Percentiles rank a stretch among this genome's conserved stretches.
These are phyloP conservation scores for Ogataea pilisensis DNA, from an alignment of 805 yeast genomes.

Conservation along the genomic window DNA sequence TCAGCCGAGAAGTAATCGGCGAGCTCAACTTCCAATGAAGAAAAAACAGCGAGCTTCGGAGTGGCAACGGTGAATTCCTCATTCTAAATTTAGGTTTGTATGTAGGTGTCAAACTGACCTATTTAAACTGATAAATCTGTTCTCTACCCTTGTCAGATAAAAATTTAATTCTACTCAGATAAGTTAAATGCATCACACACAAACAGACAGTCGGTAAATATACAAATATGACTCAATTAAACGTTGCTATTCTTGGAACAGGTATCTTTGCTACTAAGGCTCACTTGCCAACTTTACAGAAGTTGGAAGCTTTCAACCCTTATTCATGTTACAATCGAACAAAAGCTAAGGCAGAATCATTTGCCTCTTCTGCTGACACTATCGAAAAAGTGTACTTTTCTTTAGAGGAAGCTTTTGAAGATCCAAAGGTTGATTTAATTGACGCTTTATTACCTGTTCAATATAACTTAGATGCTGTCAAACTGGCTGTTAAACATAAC, in stretches of 20 bases:
- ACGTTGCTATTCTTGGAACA: slow-evolving; percentile 71
- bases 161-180: too few species aligned
- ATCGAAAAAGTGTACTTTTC: slow-evolving; percentile 50
- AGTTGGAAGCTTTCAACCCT: slow-evolving; percentile 50
- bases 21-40: too few species aligned
- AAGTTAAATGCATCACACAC: too few species aligned
- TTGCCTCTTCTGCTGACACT: slow-evolving; percentile 62
- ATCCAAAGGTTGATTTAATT: slow-evolving; percentile 65
- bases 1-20: too few species aligned
- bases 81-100: too few species aligned
- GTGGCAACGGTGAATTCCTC: too few species aligned
- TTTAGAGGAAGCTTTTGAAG: slow-evolving; percentile 61
- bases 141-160: too few species aligned
- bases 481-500: slow-evolving; percentile 63
- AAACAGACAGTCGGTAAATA: background rate
- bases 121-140: too few species aligned
- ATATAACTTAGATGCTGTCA: slow-evolving; percentile 62
- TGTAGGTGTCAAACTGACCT: too few species aligned
- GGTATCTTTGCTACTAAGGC: slow-evolving; percentile 84
- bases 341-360: slow-evolving; percentile 72
- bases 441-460: slow-evolving; percentile 92
- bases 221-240: slow-evolving; percentile 27
- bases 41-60: too few species aligned
- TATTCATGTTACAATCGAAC: slow-evolving; percentile 82
- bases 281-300: slow-evolving; percentile 71